Conservation (phyloP, 1,284 basidiomycete genomes). For the Austropuccinia psidii region DNA sequence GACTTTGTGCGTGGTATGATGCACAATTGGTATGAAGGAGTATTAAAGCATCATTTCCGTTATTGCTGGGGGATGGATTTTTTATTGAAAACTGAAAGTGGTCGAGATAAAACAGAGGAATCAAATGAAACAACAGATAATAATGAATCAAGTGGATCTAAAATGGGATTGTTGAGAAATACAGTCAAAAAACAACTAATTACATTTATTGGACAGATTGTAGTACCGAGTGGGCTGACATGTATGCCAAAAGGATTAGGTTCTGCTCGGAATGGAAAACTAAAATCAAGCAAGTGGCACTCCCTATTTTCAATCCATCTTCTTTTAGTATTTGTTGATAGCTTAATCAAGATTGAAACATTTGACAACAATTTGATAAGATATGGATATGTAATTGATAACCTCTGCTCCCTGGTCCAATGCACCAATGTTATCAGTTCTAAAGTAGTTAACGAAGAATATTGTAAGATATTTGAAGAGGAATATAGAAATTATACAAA, state of each 20-base stretch:
- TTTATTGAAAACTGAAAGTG: no score
- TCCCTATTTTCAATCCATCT: no score
- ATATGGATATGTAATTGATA: no score
- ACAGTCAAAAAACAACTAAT: neutral
- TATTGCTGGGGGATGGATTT: slow-evolving; percentile 1
- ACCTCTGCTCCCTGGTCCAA: slow-evolving; percentile 34
- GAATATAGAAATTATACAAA: slow-evolving; percentile 17
- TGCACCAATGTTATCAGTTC: slow-evolving; percentile 35
- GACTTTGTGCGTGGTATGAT: neutral
- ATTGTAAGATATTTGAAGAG: neutral
- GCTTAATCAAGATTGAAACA: no score
- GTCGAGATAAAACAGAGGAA: neutral
- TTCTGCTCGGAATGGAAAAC: no score
- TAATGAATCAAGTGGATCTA: no score
- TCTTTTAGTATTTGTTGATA: no score
- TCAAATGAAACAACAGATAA: neutral
- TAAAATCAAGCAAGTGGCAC: no score
- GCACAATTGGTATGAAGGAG: slow-evolving; percentile 26
- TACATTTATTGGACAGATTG: neutral
- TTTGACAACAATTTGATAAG: no score
- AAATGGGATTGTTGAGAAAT: no score
- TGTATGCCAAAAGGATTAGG: no score
- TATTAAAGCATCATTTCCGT: slow-evolving; percentile 7
- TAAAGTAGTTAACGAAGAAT: slow-evolving; percentile 13
- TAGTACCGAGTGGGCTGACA: no score